Percentiles rank a stretch among this genome's conserved stretches.
Evolutionary conservation across 2,329 filamentous ascomycete genomes (phyloP).

Genomic region (Penicillium sp.): DNA sequence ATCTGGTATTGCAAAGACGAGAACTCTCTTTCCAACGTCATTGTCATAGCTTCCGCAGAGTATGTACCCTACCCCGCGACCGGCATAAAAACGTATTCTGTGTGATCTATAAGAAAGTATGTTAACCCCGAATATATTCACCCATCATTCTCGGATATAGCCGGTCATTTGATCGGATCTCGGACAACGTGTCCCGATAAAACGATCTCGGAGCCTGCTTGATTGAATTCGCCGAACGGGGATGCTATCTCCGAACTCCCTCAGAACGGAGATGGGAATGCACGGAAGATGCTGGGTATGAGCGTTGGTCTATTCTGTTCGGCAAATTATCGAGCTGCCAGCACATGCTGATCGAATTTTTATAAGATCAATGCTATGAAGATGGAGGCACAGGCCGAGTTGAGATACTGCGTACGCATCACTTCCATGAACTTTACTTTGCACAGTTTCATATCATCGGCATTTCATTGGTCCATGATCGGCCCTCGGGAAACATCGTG

Average conservation of each 20-base stretch:
- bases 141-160: background rate
- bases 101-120: background rate
- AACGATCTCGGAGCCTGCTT: background rate
- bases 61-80: background rate
- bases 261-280: slow-evolving; percentile 1
- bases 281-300: background rate
- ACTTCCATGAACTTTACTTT: slow-evolving; percentile 9
- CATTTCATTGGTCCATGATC: slow-evolving; percentile 21
- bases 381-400: background rate
- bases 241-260: slow-evolving; percentile 8
- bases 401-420: slow-evolving; percentile 4
- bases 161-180: slow-evolving; percentile 15
- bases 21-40: background rate
- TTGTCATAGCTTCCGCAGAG: background rate
- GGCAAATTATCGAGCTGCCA: background rate
- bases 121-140: background rate
- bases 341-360: background rate
- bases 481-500: slow-evolving; percentile 23
- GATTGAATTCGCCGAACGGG: slow-evolving; percentile 5
- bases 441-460: slow-evolving; percentile 30
- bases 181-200: background rate
- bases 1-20: background rate
- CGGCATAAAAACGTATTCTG: background rate
- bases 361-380: background rate
- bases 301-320: background rate